A percentile compares a stretch with the other conserved stretches of the same genome.
phyloP scores from a whole-genome alignment of 805 yeast genomes.

The Gaillardinia entomophila region DNA sequence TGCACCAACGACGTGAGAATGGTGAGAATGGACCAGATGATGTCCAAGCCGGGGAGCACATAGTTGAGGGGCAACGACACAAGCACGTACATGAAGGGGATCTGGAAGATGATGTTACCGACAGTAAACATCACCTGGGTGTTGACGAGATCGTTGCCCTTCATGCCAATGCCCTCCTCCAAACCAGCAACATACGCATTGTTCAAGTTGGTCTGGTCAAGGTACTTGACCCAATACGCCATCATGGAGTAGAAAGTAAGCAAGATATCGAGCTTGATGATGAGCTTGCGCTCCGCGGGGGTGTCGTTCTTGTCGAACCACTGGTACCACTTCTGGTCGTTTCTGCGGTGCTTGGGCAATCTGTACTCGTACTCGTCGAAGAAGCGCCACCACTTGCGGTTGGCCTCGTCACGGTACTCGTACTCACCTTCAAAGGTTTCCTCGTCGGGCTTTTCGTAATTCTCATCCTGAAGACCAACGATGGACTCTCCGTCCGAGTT shows the following conservation, averaged over 20 bases:
- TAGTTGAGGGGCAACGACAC: slow-evolving; percentile 51
- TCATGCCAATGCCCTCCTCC: slow-evolving; percentile 49
- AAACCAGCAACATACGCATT: slow-evolving; percentile 67
- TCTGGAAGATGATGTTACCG: slow-evolving; percentile 55
- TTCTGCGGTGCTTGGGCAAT: slow-evolving; percentile 23
- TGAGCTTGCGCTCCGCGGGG: slow-evolving; percentile 24
- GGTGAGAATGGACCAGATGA: slow-evolving; percentile 66
- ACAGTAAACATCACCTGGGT: slow-evolving; percentile 54
- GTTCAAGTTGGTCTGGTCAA: slow-evolving; percentile 55
- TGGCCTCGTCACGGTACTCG: slow-evolving; percentile 50
- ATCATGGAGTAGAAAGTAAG: slow-evolving; percentile 28
- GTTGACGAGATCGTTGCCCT: slow-evolving; percentile 58
- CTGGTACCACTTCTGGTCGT: slow-evolving; percentile 41
- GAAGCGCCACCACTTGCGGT: slow-evolving; percentile 44
- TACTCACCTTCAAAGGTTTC: slow-evolving; percentile 1
- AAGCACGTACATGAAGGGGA: slow-evolving; percentile 56
- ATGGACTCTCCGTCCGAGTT: not conserved
- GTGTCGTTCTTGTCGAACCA: slow-evolving; percentile 52
- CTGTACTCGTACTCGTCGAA: slow-evolving; percentile 62
- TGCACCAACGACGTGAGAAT: slow-evolving; percentile 47
- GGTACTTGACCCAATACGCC: slow-evolving; percentile 61
- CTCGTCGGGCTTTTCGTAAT: not conserved
- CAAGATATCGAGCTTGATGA: slow-evolving; percentile 26
- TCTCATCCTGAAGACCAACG: not conserved
- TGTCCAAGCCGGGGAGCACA: slow-evolving; percentile 50